Conservation (phyloP, 2,329 filamentous ascomycete genomes). For the Aspergillus hortae region DNA sequence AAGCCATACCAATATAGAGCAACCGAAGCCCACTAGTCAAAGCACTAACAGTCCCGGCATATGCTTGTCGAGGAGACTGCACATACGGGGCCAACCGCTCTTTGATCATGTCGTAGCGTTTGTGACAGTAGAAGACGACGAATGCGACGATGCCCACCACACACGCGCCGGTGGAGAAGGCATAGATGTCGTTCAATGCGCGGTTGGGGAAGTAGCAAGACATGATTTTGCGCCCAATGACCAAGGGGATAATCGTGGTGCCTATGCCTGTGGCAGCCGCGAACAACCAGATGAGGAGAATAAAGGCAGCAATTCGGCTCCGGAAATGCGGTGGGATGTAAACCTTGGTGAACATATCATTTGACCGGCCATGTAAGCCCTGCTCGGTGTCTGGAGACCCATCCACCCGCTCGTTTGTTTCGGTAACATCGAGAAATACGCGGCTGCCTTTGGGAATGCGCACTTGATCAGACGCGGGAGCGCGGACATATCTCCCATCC, state of each 20-base stretch:
- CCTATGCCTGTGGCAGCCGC: conserved; percentile 82
- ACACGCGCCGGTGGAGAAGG: conserved; percentile 87
- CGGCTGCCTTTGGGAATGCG: conserved; percentile 80
- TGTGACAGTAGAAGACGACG: conserved; percentile 49
- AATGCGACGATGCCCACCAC: conserved; percentile 69
- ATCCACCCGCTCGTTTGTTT: conserved; percentile 63
- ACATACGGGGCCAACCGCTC: conserved; percentile 24
- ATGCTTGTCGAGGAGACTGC: conserved; percentile 28
- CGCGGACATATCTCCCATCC: conserved; percentile 80
- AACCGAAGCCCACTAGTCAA: conserved; percentile 48
- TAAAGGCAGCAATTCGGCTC: conserved; percentile 75
- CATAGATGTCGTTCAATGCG: conserved; percentile 90
- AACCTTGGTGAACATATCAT: conserved; percentile 64
- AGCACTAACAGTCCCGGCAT: conserved; percentile 15
- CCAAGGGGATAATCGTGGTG: conserved; percentile 78
- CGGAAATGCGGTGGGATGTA: conserved; percentile 85
- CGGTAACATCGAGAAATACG: conserved; percentile 75
- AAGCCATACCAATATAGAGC: conserved; percentile 69
- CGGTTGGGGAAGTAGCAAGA: conserved; percentile 66
- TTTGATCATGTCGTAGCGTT: conserved; percentile 19
- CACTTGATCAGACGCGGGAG: conserved; percentile 92
- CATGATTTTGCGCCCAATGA: conserved; percentile 79
- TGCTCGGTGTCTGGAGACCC: conserved; percentile 52
- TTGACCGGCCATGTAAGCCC: conserved; percentile 59
- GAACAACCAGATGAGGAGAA: conserved; percentile 88